Conservation (phyloP, 2,329 filamentous ascomycete genomes). For the Purpureocillium lavendulum region DNA sequence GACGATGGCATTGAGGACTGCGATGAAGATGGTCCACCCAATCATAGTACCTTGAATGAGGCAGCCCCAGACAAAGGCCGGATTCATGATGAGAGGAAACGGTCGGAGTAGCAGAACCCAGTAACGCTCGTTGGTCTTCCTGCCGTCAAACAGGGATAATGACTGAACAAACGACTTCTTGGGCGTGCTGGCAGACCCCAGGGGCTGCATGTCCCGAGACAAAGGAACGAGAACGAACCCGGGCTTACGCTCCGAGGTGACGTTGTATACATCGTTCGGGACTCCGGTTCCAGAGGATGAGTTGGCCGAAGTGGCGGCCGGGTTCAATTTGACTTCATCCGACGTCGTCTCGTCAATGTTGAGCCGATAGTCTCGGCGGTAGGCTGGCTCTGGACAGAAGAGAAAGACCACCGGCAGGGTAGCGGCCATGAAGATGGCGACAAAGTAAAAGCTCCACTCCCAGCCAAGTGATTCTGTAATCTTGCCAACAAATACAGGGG, state of each 20-base stretch:
- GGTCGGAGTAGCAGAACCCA: slow-evolving; percentile 59
- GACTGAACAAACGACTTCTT: slow-evolving; percentile 52
- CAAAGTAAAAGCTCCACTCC: slow-evolving; percentile 82
- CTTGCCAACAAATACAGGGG: slow-evolving; percentile 84
- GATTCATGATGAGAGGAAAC: slow-evolving; percentile 75
- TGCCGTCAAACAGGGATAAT: slow-evolving; percentile 67
- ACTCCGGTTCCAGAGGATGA: background rate
- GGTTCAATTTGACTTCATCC: slow-evolving; percentile 17
- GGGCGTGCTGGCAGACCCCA: slow-evolving; percentile 26
- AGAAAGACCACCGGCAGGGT: slow-evolving; percentile 66
- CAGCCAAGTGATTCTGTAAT: slow-evolving; percentile 72
- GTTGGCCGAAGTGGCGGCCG: background rate
- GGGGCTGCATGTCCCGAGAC: slow-evolving; percentile 23
- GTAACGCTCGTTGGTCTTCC: slow-evolving; percentile 72
- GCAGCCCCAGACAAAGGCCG: slow-evolving; percentile 71
- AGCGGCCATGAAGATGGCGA: slow-evolving; percentile 71
- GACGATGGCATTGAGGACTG: slow-evolving; percentile 72
- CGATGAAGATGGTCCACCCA: slow-evolving; percentile 92
- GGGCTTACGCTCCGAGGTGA: background rate
- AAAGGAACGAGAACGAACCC: slow-evolving; percentile 23
- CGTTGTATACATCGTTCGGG: slow-evolving; percentile 3
- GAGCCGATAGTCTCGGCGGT: slow-evolving; percentile 53
- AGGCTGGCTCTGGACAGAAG: slow-evolving; percentile 81
- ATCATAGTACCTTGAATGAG: slow-evolving; percentile 85
- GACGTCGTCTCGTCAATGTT: slow-evolving; percentile 41